These are phyloP conservation scores for Thamnidium elegans DNA, from an alignment of 192 early-diverging fungal genomes.

Conservation along the genomic window DNA sequence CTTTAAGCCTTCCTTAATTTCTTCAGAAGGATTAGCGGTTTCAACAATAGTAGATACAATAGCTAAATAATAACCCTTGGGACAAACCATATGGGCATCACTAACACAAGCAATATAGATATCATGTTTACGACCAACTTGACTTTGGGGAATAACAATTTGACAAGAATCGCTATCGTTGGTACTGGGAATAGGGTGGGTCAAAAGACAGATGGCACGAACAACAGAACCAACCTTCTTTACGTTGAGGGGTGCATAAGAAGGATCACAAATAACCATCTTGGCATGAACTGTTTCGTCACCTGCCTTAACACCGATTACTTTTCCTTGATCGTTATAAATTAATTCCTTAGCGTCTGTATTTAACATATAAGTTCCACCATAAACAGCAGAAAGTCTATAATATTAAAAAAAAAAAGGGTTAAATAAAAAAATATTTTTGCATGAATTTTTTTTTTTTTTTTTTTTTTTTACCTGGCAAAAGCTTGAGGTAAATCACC, in stretches of 20 bases:
- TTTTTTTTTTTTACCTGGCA: constrained; percentile 59
- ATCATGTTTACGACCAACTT: constrained; percentile 90
- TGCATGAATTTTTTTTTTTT: background rate
- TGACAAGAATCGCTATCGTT: constrained; percentile 85
- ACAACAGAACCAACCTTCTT: constrained; percentile 86
- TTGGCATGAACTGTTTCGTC: constrained; percentile 79
- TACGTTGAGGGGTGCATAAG: constrained; percentile 81
- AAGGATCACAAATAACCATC: constrained; percentile 95
- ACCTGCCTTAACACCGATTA: constrained; percentile 87
- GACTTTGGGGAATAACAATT: constrained; percentile 97
- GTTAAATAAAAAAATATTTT: background rate
- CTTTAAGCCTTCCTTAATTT: constrained; percentile 83
- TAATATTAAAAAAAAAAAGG: constrained; percentile 14
- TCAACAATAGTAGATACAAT: constrained; percentile 97
- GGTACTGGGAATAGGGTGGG: constrained; percentile 88
- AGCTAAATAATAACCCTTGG: constrained; percentile 82
- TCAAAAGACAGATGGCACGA: constrained; percentile 93
- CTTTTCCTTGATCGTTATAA: constrained; percentile 72
- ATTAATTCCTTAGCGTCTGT: constrained; percentile 90
- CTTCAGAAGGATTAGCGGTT: constrained; percentile 83
- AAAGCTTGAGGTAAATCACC: constrained; percentile 98
- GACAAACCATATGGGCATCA: constrained; percentile 84
- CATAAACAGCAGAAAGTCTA: constrained; percentile 95
- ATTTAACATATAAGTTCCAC: constrained; percentile 98
- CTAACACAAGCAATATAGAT: constrained; percentile 96